phyloP scores from a whole-genome alignment of 208 protist species.

The Jaenimonas drosophilae region DNA sequence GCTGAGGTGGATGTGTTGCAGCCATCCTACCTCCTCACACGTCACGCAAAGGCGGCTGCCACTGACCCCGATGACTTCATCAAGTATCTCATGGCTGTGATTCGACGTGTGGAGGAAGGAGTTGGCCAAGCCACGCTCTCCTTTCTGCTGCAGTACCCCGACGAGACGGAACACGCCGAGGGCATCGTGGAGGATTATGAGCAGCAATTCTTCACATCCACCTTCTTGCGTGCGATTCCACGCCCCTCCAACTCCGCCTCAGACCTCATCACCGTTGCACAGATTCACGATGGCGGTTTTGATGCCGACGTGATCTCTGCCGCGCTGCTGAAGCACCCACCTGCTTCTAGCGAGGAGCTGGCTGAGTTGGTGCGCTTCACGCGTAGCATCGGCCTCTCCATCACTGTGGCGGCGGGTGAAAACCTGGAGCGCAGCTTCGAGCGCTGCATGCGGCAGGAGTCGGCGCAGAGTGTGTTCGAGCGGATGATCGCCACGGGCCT shows the following conservation, averaged over 20 bases:
- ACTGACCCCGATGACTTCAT: slow-evolving; percentile 9
- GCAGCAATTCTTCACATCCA: slow-evolving; percentile 11
- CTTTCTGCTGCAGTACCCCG: background rate
- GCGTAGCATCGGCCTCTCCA: background rate
- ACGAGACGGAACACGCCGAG: slow-evolving; percentile 19
- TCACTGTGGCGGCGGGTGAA: background rate
- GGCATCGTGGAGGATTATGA: slow-evolving; percentile 24
- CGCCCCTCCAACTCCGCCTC: slow-evolving; percentile 10
- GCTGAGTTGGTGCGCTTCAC: slow-evolving; percentile 12
- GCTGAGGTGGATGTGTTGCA: too few species aligned
- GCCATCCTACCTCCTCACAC: too few species aligned
- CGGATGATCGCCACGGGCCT: slow-evolving; percentile 45
- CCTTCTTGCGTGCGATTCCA: slow-evolving; percentile 16
- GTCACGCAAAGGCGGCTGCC: slow-evolving; percentile 7
- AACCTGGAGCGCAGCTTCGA: slow-evolving; percentile 1
- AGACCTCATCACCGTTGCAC: slow-evolving; percentile 11
- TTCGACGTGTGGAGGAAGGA: background rate
- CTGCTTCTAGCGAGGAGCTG: slow-evolving; percentile 8
- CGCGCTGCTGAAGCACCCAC: slow-evolving; percentile 13
- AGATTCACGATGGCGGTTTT: slow-evolving; percentile 13
- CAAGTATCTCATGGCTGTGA: background rate
- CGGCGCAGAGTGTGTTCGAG: slow-evolving; percentile 42
- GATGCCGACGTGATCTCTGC: slow-evolving; percentile 11
- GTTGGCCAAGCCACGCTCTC: background rate
- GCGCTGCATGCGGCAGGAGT: slow-evolving; percentile 37